These are phyloP conservation scores for Phalaenopsis hybrid DNA, from an alignment of 116 monocot species.

Conservation along the genomic window DNA sequence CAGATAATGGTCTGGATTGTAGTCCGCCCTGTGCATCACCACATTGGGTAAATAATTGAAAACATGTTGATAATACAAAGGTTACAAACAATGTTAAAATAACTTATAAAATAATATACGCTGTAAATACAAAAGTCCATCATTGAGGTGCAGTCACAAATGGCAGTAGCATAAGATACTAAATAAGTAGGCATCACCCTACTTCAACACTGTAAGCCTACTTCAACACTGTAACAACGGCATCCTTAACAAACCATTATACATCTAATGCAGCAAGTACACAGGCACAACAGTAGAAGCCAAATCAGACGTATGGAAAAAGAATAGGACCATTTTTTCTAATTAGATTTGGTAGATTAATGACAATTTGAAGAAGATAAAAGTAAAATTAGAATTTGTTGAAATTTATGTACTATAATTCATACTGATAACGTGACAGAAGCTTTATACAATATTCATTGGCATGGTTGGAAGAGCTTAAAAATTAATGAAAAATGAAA, in stretches of 20 bases:
- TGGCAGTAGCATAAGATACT: neutral
- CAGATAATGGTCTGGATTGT: slow-evolving; percentile 93
- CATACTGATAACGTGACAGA: neutral
- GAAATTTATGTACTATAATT: neutral
- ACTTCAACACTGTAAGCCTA: no score
- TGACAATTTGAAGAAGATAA: neutral
- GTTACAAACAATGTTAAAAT: neutral
- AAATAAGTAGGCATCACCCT: neutral
- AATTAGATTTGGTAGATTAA: neutral
- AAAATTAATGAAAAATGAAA: neutral
- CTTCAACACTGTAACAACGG: neutral
- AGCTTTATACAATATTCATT: no score
- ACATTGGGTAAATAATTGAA: neutral
- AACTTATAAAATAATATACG: neutral
- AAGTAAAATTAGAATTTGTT: neutral
- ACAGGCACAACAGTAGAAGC: neutral
- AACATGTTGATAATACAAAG: neutral
- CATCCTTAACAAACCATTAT: neutral
- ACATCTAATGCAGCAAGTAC: neutral
- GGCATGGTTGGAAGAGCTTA: neutral
- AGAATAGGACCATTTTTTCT: neutral
- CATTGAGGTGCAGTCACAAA: neutral
- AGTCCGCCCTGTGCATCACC: slow-evolving; percentile 78
- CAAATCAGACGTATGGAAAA: neutral
- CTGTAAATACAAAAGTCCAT: neutral